Evolutionary conservation across 345 rosid genomes (phyloP).

Genomic region (Crucihimalaya himalaica): DNA sequence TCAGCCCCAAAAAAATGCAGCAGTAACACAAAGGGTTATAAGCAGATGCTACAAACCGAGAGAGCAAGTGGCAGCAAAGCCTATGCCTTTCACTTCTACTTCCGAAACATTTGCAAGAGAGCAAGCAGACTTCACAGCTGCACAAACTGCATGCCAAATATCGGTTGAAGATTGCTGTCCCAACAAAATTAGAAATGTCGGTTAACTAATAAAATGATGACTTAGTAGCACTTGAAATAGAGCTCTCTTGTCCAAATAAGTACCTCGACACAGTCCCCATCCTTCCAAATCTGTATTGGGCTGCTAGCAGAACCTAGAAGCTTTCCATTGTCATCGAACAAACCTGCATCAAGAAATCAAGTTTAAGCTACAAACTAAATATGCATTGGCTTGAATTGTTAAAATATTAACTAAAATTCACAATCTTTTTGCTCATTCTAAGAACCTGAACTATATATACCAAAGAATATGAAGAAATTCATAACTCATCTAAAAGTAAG

Average conservation of each 20-base stretch:
- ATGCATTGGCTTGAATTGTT: not conserved
- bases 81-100: constrained; percentile 70
- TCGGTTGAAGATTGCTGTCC: constrained; percentile 97
- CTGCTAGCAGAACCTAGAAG: constrained; percentile 83
- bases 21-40: not conserved
- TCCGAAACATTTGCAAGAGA: constrained; percentile 67
- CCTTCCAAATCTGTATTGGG: constrained; percentile 96
- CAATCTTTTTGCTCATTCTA: not conserved
- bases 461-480: not conserved
- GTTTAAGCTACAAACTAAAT: not conserved
- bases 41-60: constrained; percentile 63
- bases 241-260: not conserved
- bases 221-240: not conserved
- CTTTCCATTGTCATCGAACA: constrained; percentile 83
- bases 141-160: constrained; percentile 95
- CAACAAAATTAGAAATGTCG: not conserved
- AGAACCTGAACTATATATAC: not conserved
- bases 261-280: constrained; percentile 85
- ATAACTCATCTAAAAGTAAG: too few relatives aligned
- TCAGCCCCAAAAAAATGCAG: not conserved
- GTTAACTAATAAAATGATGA: not conserved
- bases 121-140: constrained; percentile 83
- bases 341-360: constrained; percentile 49
- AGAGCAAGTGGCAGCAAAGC: constrained; percentile 95
- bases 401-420: not conserved